phyloP scores from a whole-genome alignment of 2,329 filamentous ascomycete species.

The Penicillium brasilianum region DNA sequence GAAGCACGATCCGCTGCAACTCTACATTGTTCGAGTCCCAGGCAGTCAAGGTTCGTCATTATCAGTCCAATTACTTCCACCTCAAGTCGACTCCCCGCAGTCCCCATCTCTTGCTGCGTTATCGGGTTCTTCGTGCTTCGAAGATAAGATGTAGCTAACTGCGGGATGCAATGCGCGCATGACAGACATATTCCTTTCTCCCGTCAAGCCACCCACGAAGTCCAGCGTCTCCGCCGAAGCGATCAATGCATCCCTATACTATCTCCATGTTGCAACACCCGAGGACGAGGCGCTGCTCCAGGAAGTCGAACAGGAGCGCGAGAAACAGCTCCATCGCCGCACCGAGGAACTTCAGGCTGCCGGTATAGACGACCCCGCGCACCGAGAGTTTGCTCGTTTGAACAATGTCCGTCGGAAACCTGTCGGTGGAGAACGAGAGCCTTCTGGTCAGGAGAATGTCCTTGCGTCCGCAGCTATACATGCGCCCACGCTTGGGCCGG shows the following conservation, averaged over 20 bases:
- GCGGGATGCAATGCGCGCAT: constrained; percentile 17
- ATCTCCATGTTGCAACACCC: constrained; percentile 76
- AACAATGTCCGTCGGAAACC: constrained; percentile 49
- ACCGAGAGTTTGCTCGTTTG: constrained; percentile 39
- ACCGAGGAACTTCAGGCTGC: constrained; percentile 33
- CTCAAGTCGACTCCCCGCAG: not conserved
- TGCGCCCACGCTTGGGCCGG: constrained; percentile 8
- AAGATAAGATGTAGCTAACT: constrained; percentile 25
- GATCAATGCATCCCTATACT: constrained; percentile 86
- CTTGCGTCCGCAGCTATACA: not conserved
- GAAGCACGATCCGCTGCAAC: constrained; percentile 71
- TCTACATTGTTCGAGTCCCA: constrained; percentile 93
- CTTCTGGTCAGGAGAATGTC: constrained; percentile 8
- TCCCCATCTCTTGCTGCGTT: constrained; percentile 9
- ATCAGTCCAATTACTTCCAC: not conserved
- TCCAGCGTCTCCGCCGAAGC: constrained; percentile 83
- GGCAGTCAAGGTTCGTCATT: constrained; percentile 75
- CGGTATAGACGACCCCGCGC: constrained; percentile 25
- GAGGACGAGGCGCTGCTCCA: constrained; percentile 57
- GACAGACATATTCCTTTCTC: constrained; percentile 87
- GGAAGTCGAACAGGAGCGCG: constrained; percentile 45
- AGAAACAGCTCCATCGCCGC: constrained; percentile 34
- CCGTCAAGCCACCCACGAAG: constrained; percentile 84
- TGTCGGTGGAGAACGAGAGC: constrained; percentile 28
- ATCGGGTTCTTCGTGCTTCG: constrained; percentile 8